Evolutionary conservation across 2,329 filamentous ascomycete genomes (phyloP).

Genomic region (Penicillium brevicompactum): DNA sequence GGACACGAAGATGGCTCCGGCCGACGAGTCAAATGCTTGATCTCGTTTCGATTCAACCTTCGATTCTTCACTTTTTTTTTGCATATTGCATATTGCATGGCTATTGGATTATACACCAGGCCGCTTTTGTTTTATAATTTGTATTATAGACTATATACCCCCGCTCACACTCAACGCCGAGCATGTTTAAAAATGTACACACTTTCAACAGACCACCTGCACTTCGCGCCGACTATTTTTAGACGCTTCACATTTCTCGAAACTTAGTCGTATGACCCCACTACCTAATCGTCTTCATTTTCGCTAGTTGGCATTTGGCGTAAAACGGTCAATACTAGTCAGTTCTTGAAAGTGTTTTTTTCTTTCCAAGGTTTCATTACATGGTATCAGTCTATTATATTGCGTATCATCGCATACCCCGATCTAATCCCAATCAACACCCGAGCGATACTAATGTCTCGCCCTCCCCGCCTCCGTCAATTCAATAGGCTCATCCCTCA

Average conservation of each 20-base stretch:
- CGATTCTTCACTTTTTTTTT: background rate
- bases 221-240: background rate
- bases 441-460: background rate
- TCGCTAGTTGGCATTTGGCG: background rate
- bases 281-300: background rate
- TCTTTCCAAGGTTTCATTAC: background rate
- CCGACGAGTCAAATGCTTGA: conserved; percentile 1
- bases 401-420: background rate
- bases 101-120: background rate
- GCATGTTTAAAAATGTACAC: conserved; percentile 7
- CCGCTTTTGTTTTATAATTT: conserved; percentile 1
- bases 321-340: background rate
- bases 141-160: conserved; percentile 9
- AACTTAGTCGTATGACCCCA: background rate
- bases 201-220: background rate
- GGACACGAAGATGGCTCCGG: conserved; percentile 8
- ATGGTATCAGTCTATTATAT: background rate
- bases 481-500: conserved; percentile 14
- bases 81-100: conserved; percentile 1
- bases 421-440: background rate
- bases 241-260: background rate
- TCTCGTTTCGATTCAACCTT: background rate
- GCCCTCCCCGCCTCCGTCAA: background rate
- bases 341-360: background rate
- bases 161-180: conserved; percentile 14